These are phyloP conservation scores for Colletotrichum chrysophilum DNA, from an alignment of 2,329 filamentous ascomycete genomes.

Conservation along the genomic window DNA sequence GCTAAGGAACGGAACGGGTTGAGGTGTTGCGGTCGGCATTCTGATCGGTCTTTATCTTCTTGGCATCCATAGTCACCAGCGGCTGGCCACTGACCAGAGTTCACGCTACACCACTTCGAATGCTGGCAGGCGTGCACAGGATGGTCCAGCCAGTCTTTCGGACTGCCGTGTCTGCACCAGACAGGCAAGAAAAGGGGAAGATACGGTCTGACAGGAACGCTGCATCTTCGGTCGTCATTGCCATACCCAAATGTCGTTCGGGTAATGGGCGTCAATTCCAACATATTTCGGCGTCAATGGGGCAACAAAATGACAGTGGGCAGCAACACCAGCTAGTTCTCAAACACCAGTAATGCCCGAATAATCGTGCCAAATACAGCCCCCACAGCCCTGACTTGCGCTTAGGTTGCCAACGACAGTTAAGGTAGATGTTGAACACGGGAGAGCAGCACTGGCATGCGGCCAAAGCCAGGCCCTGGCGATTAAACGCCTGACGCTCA, in stretches of 20 bases:
- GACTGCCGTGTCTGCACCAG: neutral
- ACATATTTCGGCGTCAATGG: conserved; percentile 5
- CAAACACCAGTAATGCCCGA: conserved; percentile 8
- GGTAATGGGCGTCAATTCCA: conserved; percentile 11
- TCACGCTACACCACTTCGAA: neutral
- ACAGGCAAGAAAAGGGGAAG: neutral
- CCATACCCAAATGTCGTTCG: neutral
- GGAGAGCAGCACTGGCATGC: conserved; percentile 7
- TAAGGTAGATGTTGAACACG: neutral
- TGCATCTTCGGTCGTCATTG: neutral
- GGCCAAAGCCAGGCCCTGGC: neutral
- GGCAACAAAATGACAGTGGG: conserved; percentile 15
- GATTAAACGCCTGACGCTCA: neutral
- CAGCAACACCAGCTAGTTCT: neutral
- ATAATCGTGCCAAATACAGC: neutral
- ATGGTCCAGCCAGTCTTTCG: neutral
- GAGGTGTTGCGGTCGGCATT: neutral
- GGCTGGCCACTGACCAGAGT: neutral
- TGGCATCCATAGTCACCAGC: neutral
- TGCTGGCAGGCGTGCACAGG: neutral
- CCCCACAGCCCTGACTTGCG: neutral
- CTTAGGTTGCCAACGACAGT: neutral
- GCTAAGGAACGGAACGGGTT: neutral
- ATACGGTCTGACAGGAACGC: conserved; percentile 7
- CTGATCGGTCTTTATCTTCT: neutral